These are phyloP conservation scores for Lactarius evosmus DNA, from an alignment of 768 basidiomycete species.

Conservation along the genomic window DNA sequence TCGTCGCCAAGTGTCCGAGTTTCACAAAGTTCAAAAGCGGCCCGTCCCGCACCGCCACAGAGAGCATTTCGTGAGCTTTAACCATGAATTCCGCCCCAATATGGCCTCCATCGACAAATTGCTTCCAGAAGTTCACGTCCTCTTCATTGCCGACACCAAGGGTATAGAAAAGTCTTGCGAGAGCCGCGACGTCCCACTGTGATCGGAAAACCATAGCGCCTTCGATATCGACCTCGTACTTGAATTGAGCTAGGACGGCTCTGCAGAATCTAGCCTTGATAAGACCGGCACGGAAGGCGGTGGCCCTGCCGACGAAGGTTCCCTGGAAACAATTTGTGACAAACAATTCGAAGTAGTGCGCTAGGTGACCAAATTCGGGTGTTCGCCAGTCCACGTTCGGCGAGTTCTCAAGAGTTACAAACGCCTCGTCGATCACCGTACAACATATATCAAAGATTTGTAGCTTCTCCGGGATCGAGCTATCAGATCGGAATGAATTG, in stretches of 20 bases:
- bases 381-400: neutral
- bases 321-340: neutral
- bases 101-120: neutral
- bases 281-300: neutral
- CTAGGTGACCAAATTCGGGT: constrained; percentile 10
- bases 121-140: neutral
- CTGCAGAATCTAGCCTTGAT: constrained; percentile 3
- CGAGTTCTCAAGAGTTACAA: neutral
- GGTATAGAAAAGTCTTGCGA: constrained; percentile 2
- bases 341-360: constrained; percentile 6
- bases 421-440: neutral
- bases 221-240: neutral
- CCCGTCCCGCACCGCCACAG: neutral
- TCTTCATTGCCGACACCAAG: neutral
- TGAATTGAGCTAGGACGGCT: neutral
- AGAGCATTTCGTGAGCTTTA: neutral
- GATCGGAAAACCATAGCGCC: neutral
- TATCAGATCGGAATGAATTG: neutral
- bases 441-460: constrained; percentile 3
- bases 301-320: neutral
- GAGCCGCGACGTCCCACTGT: constrained; percentile 13
- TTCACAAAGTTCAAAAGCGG: constrained; percentile 14
- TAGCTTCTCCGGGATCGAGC: neutral
- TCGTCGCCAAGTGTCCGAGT: neutral
- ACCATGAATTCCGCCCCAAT: neutral